Evolutionary conservation across 768 basidiomycete species (phyloP), one percentile per base, ranked within the genome.

Genomic region (Boletales sp.): DNA sequence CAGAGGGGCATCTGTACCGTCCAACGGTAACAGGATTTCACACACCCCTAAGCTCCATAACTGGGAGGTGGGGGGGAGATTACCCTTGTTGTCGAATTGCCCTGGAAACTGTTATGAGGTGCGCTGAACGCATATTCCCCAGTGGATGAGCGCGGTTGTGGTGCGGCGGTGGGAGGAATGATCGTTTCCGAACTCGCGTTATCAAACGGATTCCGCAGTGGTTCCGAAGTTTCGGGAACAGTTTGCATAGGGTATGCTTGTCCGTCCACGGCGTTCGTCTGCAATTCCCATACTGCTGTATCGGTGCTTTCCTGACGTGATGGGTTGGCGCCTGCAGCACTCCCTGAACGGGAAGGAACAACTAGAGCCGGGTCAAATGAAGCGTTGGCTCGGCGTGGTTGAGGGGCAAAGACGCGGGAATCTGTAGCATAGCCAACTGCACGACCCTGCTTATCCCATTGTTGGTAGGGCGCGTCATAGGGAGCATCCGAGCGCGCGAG

Each of bases 371-470:
- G 14, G 13, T 62, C 50, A 36, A 67, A 50, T 3, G 60, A 21
- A 32, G 41, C 21, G 14, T 53, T 55, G 21, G 51, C 55, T 34
- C 63, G 58, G 47, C 68, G 71, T 17, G 82, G 81, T 46, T 76
- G 72, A 8, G 83, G 82, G 10, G 80, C 78, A 36, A 77, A 66
- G 47, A 84, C 63, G 32, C 56, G 70, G 19, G 74, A 74, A 46
- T 79, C 76, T 9, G 67, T 31, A 10, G 70, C 58, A 55, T 78
- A 75, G 18, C 81, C 80, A 8, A 79, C 57, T 11, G 81, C 81
- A 44, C 56, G 74, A 18, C 80, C 78, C 12, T 56, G 53, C n/a
- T 56, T 66, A 55, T 79, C 79, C 80, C 81, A 83, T 61, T 72
- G 72, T 59, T 82, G 80, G 56, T 72, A 67, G 12, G 62, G 52